Evolutionary conservation across 257 asterid species (phyloP).

Genomic region (Przewalskia tangutica): DNA sequence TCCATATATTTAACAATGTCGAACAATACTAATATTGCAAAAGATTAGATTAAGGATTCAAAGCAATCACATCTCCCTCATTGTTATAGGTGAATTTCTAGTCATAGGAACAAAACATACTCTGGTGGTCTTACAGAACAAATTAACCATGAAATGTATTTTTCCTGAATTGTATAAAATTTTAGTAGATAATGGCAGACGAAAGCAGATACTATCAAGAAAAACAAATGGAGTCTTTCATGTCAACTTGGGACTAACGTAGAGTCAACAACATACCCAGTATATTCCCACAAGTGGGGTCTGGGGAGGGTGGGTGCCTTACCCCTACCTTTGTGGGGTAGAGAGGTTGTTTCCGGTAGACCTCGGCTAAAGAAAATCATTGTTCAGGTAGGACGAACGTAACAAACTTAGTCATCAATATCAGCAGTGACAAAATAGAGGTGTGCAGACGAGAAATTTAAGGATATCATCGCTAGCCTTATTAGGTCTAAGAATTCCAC

Average conservation of each 20-base stretch:
- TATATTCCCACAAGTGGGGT: too few species aligned
- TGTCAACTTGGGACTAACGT: background rate
- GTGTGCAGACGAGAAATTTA: background rate
- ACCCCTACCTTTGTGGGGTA: too few species aligned
- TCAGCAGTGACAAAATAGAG: background rate
- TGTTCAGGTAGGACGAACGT: background rate
- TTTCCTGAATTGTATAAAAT: background rate
- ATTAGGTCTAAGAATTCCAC: background rate
- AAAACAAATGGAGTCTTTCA: background rate
- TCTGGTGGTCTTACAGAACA: background rate
- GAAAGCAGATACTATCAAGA: background rate
- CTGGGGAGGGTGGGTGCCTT: too few species aligned
- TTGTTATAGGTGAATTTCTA: background rate
- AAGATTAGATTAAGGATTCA: background rate
- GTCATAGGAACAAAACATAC: background rate
- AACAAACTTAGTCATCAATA: background rate
- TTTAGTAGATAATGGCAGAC: background rate
- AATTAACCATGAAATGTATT: background rate
- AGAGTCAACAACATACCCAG: background rate
- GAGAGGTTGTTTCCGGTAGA: too few species aligned
- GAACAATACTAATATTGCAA: background rate
- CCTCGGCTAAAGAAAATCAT: too few species aligned
- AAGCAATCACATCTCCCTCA: background rate
- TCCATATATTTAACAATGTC: background rate
- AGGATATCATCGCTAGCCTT: background rate